Conservation (phyloP, 306 rosid genomes). For the Quercus variabilis region DNA sequence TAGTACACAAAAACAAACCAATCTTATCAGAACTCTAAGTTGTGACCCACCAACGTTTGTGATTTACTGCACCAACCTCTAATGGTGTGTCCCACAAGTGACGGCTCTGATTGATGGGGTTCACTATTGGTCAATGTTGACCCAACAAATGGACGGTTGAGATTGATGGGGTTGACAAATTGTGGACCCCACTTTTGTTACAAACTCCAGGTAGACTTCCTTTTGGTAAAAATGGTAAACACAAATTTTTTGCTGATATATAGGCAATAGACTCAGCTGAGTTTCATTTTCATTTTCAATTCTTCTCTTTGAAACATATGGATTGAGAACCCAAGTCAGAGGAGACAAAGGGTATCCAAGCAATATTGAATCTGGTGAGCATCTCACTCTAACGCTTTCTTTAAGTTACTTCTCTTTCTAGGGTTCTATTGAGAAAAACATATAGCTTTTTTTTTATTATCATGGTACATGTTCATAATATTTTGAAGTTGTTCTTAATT, state of each 20-base stretch:
- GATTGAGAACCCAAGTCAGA: conserved; percentile 25
- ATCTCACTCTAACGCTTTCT: conserved; percentile 12
- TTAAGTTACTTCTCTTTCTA: conserved; percentile 14
- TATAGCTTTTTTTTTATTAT: not conserved
- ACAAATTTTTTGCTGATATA: conserved; percentile 25
- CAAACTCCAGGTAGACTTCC: not conserved
- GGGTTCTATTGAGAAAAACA: conserved; percentile 17
- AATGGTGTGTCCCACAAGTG: conserved; percentile 15
- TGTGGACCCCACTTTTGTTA: conserved; percentile 21
- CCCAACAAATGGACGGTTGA: conserved; percentile 30
- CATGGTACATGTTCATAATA: not conserved
- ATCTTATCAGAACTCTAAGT: not conserved
- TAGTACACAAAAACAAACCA: not conserved
- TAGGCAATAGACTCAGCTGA: conserved; percentile 28
- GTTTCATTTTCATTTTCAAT: conserved; percentile 2
- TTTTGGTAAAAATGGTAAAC: not conserved
- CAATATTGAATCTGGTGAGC: conserved; percentile 37
- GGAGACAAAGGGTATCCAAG: conserved; percentile 21
- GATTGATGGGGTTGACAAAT: conserved; percentile 47
- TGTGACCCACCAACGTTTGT: conserved; percentile 21
- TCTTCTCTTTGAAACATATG: not conserved
- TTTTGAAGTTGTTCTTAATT: not conserved
- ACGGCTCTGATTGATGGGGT: conserved; percentile 10
- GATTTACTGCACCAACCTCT: conserved; percentile 18
- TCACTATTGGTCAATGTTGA: conserved; percentile 12